phyloP scores from a whole-genome alignment of 768 basidiomycete species.

The Astraeus odoratus region DNA sequence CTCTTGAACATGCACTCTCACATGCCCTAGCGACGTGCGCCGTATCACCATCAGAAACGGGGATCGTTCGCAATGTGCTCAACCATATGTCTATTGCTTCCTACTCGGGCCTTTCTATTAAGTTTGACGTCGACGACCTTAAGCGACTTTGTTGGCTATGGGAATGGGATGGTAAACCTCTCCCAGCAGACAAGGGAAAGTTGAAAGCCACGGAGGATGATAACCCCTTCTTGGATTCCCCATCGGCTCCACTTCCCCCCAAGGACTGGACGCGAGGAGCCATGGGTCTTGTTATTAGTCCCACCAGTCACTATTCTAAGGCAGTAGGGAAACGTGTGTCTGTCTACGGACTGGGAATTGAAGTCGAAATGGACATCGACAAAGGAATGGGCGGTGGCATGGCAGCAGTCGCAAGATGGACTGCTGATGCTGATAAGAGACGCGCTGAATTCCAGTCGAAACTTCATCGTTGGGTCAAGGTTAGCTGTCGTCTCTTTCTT shows the following conservation, averaged over 20 bases:
- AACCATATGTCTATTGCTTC: constrained; percentile 68
- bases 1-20: constrained; percentile 75
- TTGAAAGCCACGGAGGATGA: constrained; percentile 42
- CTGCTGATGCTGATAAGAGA: constrained; percentile 57
- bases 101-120: constrained; percentile 58
- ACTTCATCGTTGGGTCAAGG: constrained; percentile 59
- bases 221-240: constrained; percentile 63
- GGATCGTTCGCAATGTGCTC: constrained; percentile 69
- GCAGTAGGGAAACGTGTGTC: constrained; percentile 58
- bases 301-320: constrained; percentile 69
- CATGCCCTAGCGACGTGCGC: constrained; percentile 82
- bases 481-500: constrained; percentile 18
- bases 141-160: constrained; percentile 79
- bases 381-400: constrained; percentile 77
- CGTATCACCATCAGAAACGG: constrained; percentile 71
- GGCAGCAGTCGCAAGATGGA: constrained; percentile 87
- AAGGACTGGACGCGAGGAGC: constrained; percentile 75
- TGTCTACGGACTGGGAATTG: constrained; percentile 80
- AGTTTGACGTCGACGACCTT: constrained; percentile 64
- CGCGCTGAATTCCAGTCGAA: constrained; percentile 52
- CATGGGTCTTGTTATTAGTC: constrained; percentile 72
- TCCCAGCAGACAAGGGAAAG: constrained; percentile 22
- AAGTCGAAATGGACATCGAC: constrained; percentile 81
- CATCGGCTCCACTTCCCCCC: constrained; percentile 28
- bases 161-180: constrained; percentile 69